phyloP scores from a whole-genome alignment of 2,329 filamentous ascomycete species.

The Hymenoscyphus occultus region DNA sequence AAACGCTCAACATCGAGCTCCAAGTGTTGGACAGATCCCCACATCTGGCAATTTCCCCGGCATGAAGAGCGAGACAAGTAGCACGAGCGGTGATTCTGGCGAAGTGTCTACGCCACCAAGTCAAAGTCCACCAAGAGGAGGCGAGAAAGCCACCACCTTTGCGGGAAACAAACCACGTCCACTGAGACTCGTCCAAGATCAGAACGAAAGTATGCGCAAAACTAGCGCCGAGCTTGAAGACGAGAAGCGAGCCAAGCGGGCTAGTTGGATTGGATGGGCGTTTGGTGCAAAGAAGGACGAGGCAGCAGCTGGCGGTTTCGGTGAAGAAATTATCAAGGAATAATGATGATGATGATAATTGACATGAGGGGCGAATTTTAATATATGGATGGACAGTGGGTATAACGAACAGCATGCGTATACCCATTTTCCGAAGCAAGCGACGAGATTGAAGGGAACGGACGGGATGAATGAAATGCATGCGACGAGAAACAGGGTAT shows the following conservation, averaged over 20 bases:
- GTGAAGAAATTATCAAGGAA: slow-evolving; percentile 27
- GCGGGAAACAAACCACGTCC: slow-evolving; percentile 77
- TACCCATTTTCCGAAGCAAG: neutral
- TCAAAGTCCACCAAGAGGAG: slow-evolving; percentile 51
- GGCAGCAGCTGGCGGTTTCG: neutral
- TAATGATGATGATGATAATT: slow-evolving; percentile 9
- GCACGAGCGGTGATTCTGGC: slow-evolving; percentile 58
- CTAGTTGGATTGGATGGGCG: slow-evolving; percentile 64
- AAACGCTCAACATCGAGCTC: slow-evolving; percentile 50
- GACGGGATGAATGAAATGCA: neutral
- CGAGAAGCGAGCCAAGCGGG: slow-evolving; percentile 52
- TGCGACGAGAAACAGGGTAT: neutral
- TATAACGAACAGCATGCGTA: neutral
- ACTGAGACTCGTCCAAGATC: slow-evolving; percentile 82
- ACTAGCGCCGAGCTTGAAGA: slow-evolving; percentile 42
- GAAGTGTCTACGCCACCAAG: slow-evolving; percentile 53
- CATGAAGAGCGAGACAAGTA: slow-evolving; percentile 49
- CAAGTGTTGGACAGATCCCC: slow-evolving; percentile 48
- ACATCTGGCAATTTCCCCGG: slow-evolving; percentile 66
- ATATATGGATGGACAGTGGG: neutral
- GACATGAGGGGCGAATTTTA: neutral
- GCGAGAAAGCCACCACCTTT: slow-evolving; percentile 55
- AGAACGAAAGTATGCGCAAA: slow-evolving; percentile 42
- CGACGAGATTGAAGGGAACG: neutral
- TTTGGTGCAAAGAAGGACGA: slow-evolving; percentile 35